A percentile compares a stretch with the other conserved stretches of the same genome.
These are phyloP conservation scores for Cryptosporidium sp. DNA, from an alignment of 169 alveolate species.

Conservation along the genomic window DNA sequence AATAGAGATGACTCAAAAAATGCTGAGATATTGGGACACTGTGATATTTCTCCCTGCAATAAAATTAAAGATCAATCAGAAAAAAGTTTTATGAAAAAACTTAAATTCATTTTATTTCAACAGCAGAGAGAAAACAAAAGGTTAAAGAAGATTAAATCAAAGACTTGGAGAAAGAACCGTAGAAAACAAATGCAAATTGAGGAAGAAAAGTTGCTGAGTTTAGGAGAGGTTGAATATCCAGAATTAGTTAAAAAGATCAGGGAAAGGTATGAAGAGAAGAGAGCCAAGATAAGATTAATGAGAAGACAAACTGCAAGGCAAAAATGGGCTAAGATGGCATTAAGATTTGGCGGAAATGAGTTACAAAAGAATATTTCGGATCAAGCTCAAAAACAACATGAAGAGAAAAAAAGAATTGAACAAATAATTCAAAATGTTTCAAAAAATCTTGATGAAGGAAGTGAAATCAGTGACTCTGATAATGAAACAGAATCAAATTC, in stretches of 20 bases:
- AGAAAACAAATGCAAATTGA: constrained; percentile 79
- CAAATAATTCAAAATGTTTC: constrained; percentile 41
- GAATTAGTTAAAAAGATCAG: constrained; percentile 82
- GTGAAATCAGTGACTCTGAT: constrained; percentile 1
- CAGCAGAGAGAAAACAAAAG: constrained; percentile 81
- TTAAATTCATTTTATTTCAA: constrained; percentile 78
- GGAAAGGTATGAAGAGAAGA: constrained; percentile 80
- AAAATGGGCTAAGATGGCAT: constrained; percentile 85
- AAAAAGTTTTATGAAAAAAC: constrained; percentile 56
- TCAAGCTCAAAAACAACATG: constrained; percentile 80
- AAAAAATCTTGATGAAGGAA: background rate
- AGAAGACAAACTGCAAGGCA: constrained; percentile 81
- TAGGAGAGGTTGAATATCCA: constrained; percentile 81
- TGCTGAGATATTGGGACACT: background rate
- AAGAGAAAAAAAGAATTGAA: constrained; percentile 75
- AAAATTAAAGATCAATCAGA: constrained; percentile 49
- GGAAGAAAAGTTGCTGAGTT: constrained; percentile 80
- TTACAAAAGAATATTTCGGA: constrained; percentile 77
- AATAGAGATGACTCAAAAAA: background rate
- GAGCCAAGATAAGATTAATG: constrained; percentile 81
- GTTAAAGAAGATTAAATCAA: constrained; percentile 82
- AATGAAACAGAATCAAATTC: background rate
- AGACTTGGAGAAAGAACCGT: constrained; percentile 81
- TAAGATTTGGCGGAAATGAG: constrained; percentile 85
- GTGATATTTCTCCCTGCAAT: constrained; percentile 44